Evolutionary conservation across 2,329 filamentous ascomycete genomes (phyloP), one percentile per base, ranked within the genome.

Genomic region (Stemphylium beticola): DNA sequence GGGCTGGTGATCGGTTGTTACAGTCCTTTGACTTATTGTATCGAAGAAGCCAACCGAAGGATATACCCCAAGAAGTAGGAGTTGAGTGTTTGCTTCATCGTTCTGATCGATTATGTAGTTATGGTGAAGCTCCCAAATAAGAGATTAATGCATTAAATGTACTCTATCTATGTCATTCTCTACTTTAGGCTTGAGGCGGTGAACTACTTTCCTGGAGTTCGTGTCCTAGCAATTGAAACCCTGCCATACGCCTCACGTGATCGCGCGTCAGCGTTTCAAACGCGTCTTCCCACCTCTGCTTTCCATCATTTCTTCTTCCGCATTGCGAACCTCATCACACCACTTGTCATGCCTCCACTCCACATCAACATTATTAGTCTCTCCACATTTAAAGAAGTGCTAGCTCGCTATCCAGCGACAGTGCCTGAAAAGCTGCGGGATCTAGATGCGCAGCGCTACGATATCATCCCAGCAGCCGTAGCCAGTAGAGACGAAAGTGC

Each of bases 401-500:
- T 75, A 14, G 52, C 61, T 1, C 69, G 67, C 29, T 75, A 75
- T 32, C 36, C 64, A 10, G 36, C 61, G 11, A 59, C 48, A 15
- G 70, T 66, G 1, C 69, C 73, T 4, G 58, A 64, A 3, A 63
- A 66, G 17, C 57, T 76, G 2, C 57, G 56, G 24, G 66, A 71
- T 6, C 62, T 76, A n/a, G 74, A 76, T 53, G 45, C 49, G 11
- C 48, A 63, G 6, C 73, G 74, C 46, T 76, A 74, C 50, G 58
- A 64, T 10, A 64, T 57, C 5, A 62, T 75, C 4, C 73, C 73
- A 0, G 34, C 58, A 3, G 48, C 55, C 6, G 40, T 74, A 22
- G 60, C 60, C 8, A 24, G 61, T 14, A 59, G 60, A 12, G 45
- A 46, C 40, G 41, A 57, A 14, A 32, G 32, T 32, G 32, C 53